phyloP scores from a whole-genome alignment of 2,329 filamentous ascomycete species.

The Colletotrichum chlorophyti region DNA sequence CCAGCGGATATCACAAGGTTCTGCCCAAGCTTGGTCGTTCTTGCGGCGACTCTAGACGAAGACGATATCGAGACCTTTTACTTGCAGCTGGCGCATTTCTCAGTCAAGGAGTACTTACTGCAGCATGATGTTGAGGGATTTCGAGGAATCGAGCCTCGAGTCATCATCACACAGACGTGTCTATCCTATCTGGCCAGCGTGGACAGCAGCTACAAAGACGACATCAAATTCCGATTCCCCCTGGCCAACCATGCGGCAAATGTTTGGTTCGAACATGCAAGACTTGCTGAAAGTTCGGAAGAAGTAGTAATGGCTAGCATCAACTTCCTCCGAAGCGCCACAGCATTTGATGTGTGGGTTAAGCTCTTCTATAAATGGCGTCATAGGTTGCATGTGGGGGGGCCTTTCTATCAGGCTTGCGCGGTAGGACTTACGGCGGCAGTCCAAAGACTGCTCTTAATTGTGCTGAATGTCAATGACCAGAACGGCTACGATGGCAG shows the following conservation, averaged over 20 bases:
- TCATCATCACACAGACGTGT: neutral
- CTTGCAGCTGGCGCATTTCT: constrained; percentile 35
- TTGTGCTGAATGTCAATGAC: too few relatives aligned
- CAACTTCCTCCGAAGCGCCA: neutral
- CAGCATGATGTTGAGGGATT: neutral
- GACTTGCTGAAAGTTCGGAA: neutral
- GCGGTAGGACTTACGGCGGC: neutral
- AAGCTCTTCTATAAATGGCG: neutral
- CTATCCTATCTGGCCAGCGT: neutral
- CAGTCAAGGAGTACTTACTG: constrained; percentile 34
- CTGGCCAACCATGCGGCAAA: neutral
- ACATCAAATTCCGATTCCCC: neutral
- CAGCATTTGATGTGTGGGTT: neutral
- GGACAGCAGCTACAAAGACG: neutral
- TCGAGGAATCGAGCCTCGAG: neutral
- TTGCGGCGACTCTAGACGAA: too few relatives aligned
- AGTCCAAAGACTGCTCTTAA: neutral
- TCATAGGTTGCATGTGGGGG: neutral
- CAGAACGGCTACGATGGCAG: too few relatives aligned
- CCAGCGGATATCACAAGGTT: constrained; percentile 14
- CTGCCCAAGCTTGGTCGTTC: constrained; percentile 28
- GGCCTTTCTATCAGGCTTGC: neutral
- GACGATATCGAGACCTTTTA: neutral
- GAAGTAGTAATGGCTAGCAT: neutral
- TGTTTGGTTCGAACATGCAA: neutral